Evolutionary conservation across 2,329 filamentous ascomycete species (phyloP).

Genomic region (Aspergillus carbonarius): DNA sequence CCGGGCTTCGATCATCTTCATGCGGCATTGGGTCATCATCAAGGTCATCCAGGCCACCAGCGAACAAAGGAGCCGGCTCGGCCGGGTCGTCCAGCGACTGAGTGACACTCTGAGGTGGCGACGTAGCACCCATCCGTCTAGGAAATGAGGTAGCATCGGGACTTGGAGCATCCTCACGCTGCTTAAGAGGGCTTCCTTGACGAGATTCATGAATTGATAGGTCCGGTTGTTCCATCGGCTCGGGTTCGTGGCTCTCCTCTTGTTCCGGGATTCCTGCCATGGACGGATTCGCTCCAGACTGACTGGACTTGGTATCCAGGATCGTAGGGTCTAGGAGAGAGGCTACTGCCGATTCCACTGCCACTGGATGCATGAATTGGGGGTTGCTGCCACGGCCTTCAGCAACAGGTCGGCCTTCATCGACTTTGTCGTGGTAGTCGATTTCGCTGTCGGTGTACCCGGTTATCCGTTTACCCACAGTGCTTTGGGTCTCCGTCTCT

Average conservation of each 20-base stretch:
- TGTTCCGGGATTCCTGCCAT: constrained; percentile 43
- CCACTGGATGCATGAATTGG: constrained; percentile 70
- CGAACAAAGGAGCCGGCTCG: constrained; percentile 58
- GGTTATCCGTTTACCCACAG: constrained; percentile 53
- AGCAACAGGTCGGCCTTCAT: constrained; percentile 68
- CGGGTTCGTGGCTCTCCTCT: constrained; percentile 30
- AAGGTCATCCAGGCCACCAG: constrained; percentile 75
- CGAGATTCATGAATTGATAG: constrained; percentile 26
- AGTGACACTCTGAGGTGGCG: constrained; percentile 56
- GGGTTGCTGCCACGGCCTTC: constrained; percentile 71
- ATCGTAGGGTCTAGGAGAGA: constrained; percentile 84
- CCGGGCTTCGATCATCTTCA: constrained; percentile 40
- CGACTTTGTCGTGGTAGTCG: constrained; percentile 57
- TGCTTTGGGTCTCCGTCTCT: constrained; percentile 46
- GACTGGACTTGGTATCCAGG: constrained; percentile 61
- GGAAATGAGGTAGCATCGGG: constrained; percentile 41
- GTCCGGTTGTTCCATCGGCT: constrained; percentile 19
- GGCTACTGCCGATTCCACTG: constrained; percentile 85
- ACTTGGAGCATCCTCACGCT: constrained; percentile 38
- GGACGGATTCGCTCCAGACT: constrained; percentile 48
- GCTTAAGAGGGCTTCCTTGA: constrained; percentile 49
- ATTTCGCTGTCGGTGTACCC: constrained; percentile 56
- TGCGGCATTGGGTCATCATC: constrained; percentile 56
- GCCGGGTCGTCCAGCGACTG: constrained; percentile 47
- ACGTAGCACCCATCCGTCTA: constrained; percentile 44